Base-by-base conservation (phyloP, 345 rosid species). In the Lepidium africanum region DNA sequence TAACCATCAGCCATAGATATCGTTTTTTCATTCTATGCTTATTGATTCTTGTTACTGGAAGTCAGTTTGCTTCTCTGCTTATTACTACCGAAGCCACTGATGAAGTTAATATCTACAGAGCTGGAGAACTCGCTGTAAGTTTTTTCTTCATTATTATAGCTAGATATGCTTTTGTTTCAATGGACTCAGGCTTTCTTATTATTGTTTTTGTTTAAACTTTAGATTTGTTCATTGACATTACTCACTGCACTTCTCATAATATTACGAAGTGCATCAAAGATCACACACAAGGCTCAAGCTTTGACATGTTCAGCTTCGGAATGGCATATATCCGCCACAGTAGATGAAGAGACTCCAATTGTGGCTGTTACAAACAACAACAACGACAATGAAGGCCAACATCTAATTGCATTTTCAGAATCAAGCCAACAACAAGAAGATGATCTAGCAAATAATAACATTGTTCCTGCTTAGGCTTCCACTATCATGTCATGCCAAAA, bases 231-330 rank as follows among this genome's bases (percentile, higher is more conserved):
- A 0, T 59, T 90, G 72, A 83, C 97, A 12, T 86, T 93, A 27
- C 81, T 93, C 12, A 76, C 95, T 1, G 94, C 81, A 12, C 52
- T 93, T 5, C 73, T 87, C 6, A 81, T 93, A 72, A 55, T 93
- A 65, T 30, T 93, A 60, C 77, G 97, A 38, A 84, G 92, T 40
- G 96, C 98, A 2, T 80, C 98, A 53, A 93, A 88, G 75, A 93
- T 93, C 55, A 93, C 98, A 12, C 97, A 93, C 79, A 90, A 90
- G 73, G 97, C 98, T 55, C 98, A 93, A 50, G 76, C 89, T 10
- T 82, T 93, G 16, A 87, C 94, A 12, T 81, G 92, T 79, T 86
- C 88, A 39, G 97, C 98, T 55, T 81, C 97, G 3, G 91, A 93
- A 72, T 93, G 98, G 98, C 96, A 93, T 67, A 73, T 87, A 2